Evolutionary conservation across 352 stramenopile species (phyloP), one percentile per base, ranked within the genome.

Genomic region (Phytophthora syringae): DNA sequence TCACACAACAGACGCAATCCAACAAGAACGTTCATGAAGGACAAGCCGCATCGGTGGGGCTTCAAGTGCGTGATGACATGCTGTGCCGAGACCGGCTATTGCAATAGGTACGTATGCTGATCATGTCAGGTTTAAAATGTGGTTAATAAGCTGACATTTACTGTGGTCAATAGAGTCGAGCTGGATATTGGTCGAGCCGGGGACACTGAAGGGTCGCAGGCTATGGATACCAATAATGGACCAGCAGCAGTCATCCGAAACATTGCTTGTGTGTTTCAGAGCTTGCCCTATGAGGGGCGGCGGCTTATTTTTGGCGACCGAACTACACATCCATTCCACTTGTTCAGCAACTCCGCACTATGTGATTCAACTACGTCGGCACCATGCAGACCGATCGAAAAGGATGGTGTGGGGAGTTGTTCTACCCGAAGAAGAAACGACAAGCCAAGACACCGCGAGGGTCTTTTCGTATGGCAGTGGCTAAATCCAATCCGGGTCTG

Each of bases 51-150:
- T 20, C n/a, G 27, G 13, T 51, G 48, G 28, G 48, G 48, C 12
- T 44, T 32, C 5, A 55, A 55, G 20, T 44, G 60, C 18, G 60
- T 62, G 12, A 45, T 69, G 52, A 36, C 49, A 5, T 63, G 61
- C 40, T 58, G 61, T 27, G 36, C 45, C 5, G 10, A 28, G 5
- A 60, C 45, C 7, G 61, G 45, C 0, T 63, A 63, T 28, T 69
- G 52, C 47, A 60, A 60, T 9, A 40, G 44, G 52, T 67, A 34
- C 12, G 36, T 42, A 37, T 37, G 44, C 44, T 51, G 24, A 18
- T n/a, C 44, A 32, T 34, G 44, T 12, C 6, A 1, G 7, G 4
- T 37, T 21, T 37, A 51, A 20, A 5, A 18, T 9, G 3, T 20
- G 12, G 13, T 21, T 7, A 3, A 15, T 37, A 37, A 16, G 32